Base-by-base conservation (phyloP, 2,329 filamentous ascomycete species). In the Rasamsonia emersonii region DNA sequence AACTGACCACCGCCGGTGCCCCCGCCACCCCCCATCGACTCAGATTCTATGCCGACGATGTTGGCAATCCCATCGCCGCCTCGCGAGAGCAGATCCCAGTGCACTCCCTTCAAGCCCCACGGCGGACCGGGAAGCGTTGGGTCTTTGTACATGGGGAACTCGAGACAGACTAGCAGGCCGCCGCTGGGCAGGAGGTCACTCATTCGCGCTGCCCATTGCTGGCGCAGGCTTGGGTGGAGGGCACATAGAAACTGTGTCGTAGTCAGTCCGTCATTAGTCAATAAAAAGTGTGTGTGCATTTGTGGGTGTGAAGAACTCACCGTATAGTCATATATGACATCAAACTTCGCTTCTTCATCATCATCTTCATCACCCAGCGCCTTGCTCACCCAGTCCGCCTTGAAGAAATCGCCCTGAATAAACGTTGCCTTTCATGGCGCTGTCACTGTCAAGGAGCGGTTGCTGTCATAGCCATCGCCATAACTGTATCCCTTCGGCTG, bases 321-420 rank as follows among this genome's bases (percentile, higher is more conserved):
- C 29, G 73, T 77, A 45, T 77, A 78, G 45, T 79, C 75, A 52
- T 70, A 78, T 28, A 78, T 68, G 21, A 79, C 50, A 59, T 86
- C 81, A 57, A 84, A 86, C 9, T 30, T 32, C 4, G 13, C 28
- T 4, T 4, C 11, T 8, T 26, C 20, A n/a, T n/a, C n/a, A n/a
- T n/a, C n/a, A n/a, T n/a, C n/a, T n/a, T n/a, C n/a, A 3, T 30
- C 25, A 16, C 24, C 13, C 2, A 10, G 27, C 2, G n/a, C 25
- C 58, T 63, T 29, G 32, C 53, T 24, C 20, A 71, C 47, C 68
- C 77, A 80, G 1, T 63, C 68, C 34, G 77, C 64, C 4, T 63
- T 59, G 53, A 85, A 86, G 54, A 83, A 86, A 45, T 86, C 78
- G 1, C 72, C 78, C 2, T 56, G 48, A 4, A 82, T 39, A 61